Conservation (phyloP, 768 basidiomycete genomes). For the Podaxis sp. region DNA sequence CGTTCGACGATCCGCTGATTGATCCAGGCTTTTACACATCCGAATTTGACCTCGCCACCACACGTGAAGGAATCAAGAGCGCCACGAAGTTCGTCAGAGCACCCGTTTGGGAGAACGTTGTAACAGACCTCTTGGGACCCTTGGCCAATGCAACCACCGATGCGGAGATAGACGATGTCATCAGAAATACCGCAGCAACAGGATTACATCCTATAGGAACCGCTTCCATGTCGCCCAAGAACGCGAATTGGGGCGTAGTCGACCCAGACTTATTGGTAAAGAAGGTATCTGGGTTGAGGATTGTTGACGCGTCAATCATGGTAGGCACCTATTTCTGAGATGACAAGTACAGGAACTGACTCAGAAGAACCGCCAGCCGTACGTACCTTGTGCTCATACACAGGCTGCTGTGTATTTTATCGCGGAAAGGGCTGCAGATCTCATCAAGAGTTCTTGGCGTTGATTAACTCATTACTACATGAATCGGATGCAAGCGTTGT, state of each 20-base stretch:
- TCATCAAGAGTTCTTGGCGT: background rate
- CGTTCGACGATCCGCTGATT: constrained; percentile 25
- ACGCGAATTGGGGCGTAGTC: constrained; percentile 33
- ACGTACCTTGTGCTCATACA: constrained; percentile 4
- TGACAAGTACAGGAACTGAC: background rate
- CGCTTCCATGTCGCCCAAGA: constrained; percentile 29
- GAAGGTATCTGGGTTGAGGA: constrained; percentile 30
- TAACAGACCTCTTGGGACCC: constrained; percentile 6
- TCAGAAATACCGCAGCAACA: constrained; percentile 21
- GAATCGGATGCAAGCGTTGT: background rate
- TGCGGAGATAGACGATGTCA: constrained; percentile 14
- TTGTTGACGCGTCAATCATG: constrained; percentile 38
- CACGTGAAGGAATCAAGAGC: constrained; percentile 14
- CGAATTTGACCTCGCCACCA: constrained; percentile 9
- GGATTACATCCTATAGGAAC: constrained; percentile 32
- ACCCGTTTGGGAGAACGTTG: constrained; percentile 11
- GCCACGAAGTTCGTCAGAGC: constrained; percentile 7
- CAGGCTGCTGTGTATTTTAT: constrained; percentile 9
- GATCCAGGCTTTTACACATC: constrained; percentile 16
- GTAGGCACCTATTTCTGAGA: constrained; percentile 22
- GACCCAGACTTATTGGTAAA: constrained; percentile 38
- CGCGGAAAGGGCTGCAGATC: constrained; percentile 17
- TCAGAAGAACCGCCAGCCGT: background rate
- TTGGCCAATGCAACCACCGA: constrained; percentile 8
- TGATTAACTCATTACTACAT: background rate